Percentiles rank a stretch among this genome's conserved stretches.
Evolutionary conservation across 805 yeast species (phyloP).

Genomic region (Candida saitoana): DNA sequence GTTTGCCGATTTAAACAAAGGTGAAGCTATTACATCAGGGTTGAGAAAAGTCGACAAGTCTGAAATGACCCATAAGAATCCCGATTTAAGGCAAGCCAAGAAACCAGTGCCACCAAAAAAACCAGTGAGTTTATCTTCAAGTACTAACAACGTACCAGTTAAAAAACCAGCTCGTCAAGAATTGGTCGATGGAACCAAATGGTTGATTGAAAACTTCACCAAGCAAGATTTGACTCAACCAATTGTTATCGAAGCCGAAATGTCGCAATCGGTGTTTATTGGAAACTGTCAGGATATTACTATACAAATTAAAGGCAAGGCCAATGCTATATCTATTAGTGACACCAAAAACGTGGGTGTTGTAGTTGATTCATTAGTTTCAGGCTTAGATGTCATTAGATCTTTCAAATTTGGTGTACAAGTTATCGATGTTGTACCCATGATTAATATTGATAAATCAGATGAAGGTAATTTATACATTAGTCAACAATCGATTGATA

Average conservation of each 20-base stretch:
- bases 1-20: constrained; percentile 84
- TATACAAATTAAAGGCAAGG: constrained; percentile 84
- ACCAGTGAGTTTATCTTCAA: constrained; percentile 55
- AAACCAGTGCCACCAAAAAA: constrained; percentile 82
- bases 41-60: constrained; percentile 90
- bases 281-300: constrained; percentile 74
- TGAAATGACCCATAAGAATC: constrained; percentile 92
- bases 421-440: constrained; percentile 75
- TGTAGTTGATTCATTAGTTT: constrained; percentile 77
- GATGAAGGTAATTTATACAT: constrained; percentile 82
- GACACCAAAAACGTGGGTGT: constrained; percentile 70
- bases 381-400: constrained; percentile 86
- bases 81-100: constrained; percentile 63
- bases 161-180: constrained; percentile 52
- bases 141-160: constrained; percentile 34
- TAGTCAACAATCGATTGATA: constrained; percentile 62
- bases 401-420: constrained; percentile 79
- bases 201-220: constrained; percentile 82
- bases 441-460: constrained; percentile 82
- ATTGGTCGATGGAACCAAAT: constrained; percentile 72
- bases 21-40: constrained; percentile 77
- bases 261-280: constrained; percentile 84
- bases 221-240: constrained; percentile 49
- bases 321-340: constrained; percentile 78
- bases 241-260: constrained; percentile 69